Conservation (phyloP, 2,329 filamentous ascomycete genomes). For the Metarhizium brunneum region DNA sequence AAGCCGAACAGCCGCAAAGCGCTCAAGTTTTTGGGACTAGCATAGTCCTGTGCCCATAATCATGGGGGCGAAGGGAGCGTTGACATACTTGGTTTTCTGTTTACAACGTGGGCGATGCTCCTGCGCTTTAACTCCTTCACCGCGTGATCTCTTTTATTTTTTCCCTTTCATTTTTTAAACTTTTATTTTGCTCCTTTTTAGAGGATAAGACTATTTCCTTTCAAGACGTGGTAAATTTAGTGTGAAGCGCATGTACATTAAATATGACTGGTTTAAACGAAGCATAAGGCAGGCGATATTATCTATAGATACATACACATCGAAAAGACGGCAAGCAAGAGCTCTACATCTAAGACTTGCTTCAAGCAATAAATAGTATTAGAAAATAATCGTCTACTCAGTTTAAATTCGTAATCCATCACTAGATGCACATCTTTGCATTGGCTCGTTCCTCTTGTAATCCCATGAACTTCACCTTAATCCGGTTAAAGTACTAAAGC, state of each 20-base stretch:
- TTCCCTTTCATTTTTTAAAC: background rate
- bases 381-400: too few relatives aligned
- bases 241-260: background rate
- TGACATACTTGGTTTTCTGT: background rate
- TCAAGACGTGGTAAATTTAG: background rate
- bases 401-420: too few relatives aligned
- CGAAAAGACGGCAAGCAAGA: too few relatives aligned
- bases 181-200: background rate
- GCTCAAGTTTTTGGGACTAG: conserved; percentile 43
- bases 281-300: background rate
- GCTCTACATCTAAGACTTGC: background rate
- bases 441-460: too few relatives aligned
- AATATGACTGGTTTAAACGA: background rate
- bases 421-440: too few relatives aligned
- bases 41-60: conserved; percentile 15
- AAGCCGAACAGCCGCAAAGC: conserved; percentile 41
- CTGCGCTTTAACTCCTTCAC: background rate
- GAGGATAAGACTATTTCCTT: background rate
- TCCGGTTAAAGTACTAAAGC: too few relatives aligned
- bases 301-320: background rate
- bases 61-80: background rate
- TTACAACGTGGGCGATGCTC: background rate
- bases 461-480: too few relatives aligned
- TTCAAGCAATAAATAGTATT: background rate
- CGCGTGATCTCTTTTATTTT: background rate